Conservation (phyloP, 208 protist genomes). For the Trypanosoma lewisi region DNA sequence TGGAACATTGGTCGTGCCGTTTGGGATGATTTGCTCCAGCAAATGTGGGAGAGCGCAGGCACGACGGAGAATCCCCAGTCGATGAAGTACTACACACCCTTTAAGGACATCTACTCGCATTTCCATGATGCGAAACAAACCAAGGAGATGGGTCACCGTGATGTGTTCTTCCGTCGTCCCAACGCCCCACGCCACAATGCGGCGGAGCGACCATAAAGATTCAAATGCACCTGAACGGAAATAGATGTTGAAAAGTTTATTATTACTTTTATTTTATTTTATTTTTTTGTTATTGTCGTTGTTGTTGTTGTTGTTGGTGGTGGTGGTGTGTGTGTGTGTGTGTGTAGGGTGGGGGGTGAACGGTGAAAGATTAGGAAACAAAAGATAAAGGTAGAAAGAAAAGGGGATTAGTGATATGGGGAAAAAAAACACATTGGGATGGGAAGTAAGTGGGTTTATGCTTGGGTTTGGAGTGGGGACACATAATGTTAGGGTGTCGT, state of each 20-base stretch:
- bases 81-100: slow-evolving; percentile 93
- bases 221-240: no score
- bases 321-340: no score
- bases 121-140: slow-evolving; percentile 85
- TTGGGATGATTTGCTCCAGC: slow-evolving; percentile 86
- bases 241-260: neutral
- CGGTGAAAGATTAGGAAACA: neutral
- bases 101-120: slow-evolving; percentile 72
- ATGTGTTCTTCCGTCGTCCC: slow-evolving; percentile 85
- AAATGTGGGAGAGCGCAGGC: slow-evolving; percentile 82
- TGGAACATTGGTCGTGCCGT: slow-evolving; percentile 82
- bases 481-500: neutral
- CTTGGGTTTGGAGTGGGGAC: neutral
- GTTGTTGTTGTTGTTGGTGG: no score
- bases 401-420: neutral
- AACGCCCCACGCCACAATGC: slow-evolving; percentile 85
- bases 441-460: neutral
- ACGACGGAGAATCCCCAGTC: slow-evolving; percentile 85
- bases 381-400: neutral
- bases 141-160: slow-evolving; percentile 83
- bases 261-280: neutral
- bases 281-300: no score
- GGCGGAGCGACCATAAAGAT: slow-evolving; percentile 36
- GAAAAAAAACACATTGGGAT: neutral
- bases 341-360: no score